Conservation (phyloP, 768 basidiomycete species). For the Agrocybe chaxingu region DNA sequence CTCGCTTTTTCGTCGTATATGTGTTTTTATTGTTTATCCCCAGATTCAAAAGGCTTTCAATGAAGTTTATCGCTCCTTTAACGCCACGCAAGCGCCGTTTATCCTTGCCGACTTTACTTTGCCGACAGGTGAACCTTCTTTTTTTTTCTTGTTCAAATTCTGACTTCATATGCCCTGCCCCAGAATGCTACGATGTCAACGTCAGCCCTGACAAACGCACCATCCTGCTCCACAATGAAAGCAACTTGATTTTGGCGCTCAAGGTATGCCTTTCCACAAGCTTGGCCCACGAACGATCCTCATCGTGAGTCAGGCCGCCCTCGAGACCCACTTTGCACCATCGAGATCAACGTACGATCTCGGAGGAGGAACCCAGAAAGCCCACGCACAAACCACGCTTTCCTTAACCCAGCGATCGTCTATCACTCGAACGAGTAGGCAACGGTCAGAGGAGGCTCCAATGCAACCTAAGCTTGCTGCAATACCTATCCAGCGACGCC, state of each 20-base stretch:
- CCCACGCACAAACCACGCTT: conserved; percentile 17
- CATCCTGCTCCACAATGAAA: conserved; percentile 86
- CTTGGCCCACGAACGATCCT: neutral
- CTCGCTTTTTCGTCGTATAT: neutral
- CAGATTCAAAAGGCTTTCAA: conserved; percentile 89
- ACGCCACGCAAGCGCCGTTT: conserved; percentile 69
- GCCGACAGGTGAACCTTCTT: conserved; percentile 59
- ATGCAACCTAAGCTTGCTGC: neutral
- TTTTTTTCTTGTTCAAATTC: neutral
- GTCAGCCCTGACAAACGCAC: conserved; percentile 97
- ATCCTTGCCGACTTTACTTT: conserved; percentile 81
- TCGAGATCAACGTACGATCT: conserved; percentile 74
- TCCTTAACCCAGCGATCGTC: conserved; percentile 7
- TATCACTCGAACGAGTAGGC: neutral
- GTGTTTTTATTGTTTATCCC: neutral
- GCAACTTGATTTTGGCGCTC: conserved; percentile 69
- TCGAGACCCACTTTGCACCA: conserved; percentile 68
- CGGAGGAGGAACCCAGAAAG: conserved; percentile 17
- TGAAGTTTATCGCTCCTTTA: conserved; percentile 87
- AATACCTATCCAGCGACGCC: neutral
- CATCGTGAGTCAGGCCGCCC: conserved; percentile 42
- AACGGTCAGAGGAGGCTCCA: neutral
- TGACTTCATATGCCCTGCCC: neutral
- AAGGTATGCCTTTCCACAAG: conserved; percentile 50
- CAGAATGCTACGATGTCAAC: conserved; percentile 87